A percentile compares a stretch with the other conserved stretches of the same genome.
Evolutionary conservation across 2,329 filamentous ascomycete species (phyloP).

Genomic region (Hymenoscyphus linearis): DNA sequence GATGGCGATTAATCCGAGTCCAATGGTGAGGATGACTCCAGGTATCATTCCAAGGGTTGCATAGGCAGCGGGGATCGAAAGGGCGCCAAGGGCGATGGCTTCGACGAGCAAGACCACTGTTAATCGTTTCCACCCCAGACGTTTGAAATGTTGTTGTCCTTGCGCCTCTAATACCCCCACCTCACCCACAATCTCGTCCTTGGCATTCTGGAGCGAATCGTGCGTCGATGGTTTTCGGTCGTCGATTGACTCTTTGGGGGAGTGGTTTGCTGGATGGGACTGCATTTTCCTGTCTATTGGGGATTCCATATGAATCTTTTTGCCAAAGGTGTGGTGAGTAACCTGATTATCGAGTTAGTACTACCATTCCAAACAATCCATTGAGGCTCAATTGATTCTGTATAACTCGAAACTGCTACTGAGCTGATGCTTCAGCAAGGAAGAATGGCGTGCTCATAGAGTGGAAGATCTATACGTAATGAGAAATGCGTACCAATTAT

Average conservation of each 20-base stretch:
- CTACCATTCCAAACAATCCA: too few species aligned
- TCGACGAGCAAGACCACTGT: constrained; percentile 46
- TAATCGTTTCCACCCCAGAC: constrained; percentile 43
- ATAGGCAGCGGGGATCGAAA: constrained; percentile 24
- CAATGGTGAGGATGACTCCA: constrained; percentile 23
- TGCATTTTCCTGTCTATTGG: not conserved
- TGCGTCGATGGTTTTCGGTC: not conserved
- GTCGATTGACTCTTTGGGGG: not conserved
- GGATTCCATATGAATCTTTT: not conserved
- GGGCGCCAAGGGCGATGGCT: constrained; percentile 40
- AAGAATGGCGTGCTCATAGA: too few species aligned
- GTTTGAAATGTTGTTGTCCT: constrained; percentile 17
- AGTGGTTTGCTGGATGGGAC: not conserved
- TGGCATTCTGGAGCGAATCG: not conserved
- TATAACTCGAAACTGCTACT: too few species aligned
- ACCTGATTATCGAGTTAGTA: not conserved
- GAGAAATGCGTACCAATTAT: too few species aligned
- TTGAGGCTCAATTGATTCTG: not conserved
- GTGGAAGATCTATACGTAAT: too few species aligned
- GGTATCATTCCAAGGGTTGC: constrained; percentile 26
- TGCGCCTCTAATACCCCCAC: constrained; percentile 2
- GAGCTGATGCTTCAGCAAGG: too few species aligned
- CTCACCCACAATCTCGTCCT: constrained; percentile 3
- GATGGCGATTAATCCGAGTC: constrained; percentile 34
- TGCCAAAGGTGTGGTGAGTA: not conserved